Evolutionary conservation across 805 yeast species (phyloP).

Genomic region (Saccharomycopsis sp.): DNA sequence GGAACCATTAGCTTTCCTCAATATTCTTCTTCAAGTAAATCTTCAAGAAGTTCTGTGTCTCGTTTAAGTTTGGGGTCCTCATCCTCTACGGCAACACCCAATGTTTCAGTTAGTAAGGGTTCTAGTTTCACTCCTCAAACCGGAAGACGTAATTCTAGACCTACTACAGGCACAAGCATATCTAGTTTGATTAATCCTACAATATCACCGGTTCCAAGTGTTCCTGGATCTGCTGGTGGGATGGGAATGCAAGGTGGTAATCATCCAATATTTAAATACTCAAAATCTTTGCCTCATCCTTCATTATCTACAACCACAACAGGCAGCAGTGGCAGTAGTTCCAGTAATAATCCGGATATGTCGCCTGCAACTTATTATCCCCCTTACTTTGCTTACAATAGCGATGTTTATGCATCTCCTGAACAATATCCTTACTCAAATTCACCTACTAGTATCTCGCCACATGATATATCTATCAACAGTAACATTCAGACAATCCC

Average conservation of each 20-base stretch:
- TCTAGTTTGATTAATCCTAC: constrained; percentile 3
- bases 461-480: background rate
- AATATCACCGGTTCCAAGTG: background rate
- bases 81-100: background rate
- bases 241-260: background rate
- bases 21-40: background rate
- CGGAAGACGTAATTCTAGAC: constrained; percentile 2
- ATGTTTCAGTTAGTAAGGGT: background rate
- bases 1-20: background rate
- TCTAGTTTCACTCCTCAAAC: background rate
- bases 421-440: background rate
- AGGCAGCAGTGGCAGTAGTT: background rate
- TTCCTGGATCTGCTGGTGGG: background rate
- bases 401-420: background rate
- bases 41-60: background rate
- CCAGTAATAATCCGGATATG: background rate
- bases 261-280: background rate
- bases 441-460: background rate
- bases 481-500: background rate
- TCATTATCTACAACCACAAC: background rate
- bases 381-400: background rate
- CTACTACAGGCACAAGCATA: constrained; percentile 7
- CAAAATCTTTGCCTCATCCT: background rate
- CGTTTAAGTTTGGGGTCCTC: background rate
- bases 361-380: background rate